Conservation (phyloP, 2,329 filamentous ascomycete species). For the Alternaria ventricosa region DNA sequence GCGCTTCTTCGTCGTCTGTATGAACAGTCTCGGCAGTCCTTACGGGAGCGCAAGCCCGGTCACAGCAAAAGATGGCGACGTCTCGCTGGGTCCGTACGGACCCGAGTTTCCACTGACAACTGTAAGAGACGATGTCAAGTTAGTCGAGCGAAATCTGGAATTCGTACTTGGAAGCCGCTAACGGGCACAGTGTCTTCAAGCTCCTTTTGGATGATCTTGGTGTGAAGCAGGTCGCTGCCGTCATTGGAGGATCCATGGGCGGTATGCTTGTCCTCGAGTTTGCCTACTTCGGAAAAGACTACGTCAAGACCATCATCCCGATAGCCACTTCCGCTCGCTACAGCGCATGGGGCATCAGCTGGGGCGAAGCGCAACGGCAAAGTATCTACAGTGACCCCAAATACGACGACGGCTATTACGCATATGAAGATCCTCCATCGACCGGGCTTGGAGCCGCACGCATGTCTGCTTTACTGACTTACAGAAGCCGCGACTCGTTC, state of each 20-base stretch:
- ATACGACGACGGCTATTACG: constrained; percentile 96
- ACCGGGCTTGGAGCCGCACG: constrained; percentile 91
- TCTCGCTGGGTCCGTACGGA: constrained; percentile 78
- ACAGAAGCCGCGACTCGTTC: constrained; percentile 95
- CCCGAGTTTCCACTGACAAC: constrained; percentile 97
- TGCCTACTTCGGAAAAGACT: constrained; percentile 87
- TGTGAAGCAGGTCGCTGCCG: constrained; percentile 77
- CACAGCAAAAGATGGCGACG: constrained; percentile 84
- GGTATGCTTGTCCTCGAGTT: constrained; percentile 92
- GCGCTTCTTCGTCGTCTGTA: constrained; percentile 83
- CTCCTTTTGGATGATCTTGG: constrained; percentile 81
- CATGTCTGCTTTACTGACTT: constrained; percentile 95
- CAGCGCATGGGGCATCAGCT: constrained; percentile 89
- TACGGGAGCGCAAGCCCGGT: constrained; percentile 89
- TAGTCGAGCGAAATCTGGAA: constrained; percentile 45
- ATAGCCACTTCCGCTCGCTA: constrained; percentile 86
- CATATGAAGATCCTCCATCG: constrained; percentile 82
- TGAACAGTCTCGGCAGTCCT: constrained; percentile 84
- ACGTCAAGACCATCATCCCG: constrained; percentile 79
- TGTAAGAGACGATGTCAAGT: constrained; percentile 94
- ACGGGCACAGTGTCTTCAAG: constrained; percentile 70
- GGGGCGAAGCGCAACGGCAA: constrained; percentile 86
- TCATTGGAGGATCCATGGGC: constrained; percentile 84
- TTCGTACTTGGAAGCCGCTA: constrained; percentile 5
- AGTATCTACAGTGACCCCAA: constrained; percentile 98